Base-by-base conservation (phyloP, 129 eudicot species). In the Rutidosis leptorrhynchoides region DNA sequence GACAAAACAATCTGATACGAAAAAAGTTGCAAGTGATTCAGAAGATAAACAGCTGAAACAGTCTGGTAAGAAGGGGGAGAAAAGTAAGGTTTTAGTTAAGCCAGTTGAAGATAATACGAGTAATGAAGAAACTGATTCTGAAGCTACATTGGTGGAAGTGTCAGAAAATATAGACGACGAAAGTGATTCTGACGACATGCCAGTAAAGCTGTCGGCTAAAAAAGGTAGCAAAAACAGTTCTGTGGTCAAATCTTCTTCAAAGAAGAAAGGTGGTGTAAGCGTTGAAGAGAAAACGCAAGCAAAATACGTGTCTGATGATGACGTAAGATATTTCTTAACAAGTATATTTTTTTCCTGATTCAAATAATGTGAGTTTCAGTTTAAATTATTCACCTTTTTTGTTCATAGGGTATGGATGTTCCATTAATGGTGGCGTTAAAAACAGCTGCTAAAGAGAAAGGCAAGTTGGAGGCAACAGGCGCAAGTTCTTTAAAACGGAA, bases 401-500 rank as follows among this genome's bases (percentile, higher is more conserved):
- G 52, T 80, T 33, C 6, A 79, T 70, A 85, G 96, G 85, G 82
- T 61, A 68, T 62, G 72, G 77, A 58, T 30, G 26, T 82, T 71
- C 67, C 95, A 9, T 76, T 76, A 19, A 79, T 74, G 58, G 62
- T 84, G 10, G 67, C 71, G 9, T 20, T 68, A 69, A 82, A 93
- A 79, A 76, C 80, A 32, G 79, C 78, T 29, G 76, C 88, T n/a
- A 55, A 68, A 80, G 84, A 62, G 57, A 81, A 83, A 73, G 79
- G 62, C 64, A 43, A 49, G 43, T 12, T 45, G 37, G 87, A 77
- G 51, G 80, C 76, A 83, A 62, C 84, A 10, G 67, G 79, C 17
- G 66, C 63, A 26, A 62, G 55, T 10, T 53, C 65, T 71, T 55
- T 84, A 62, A 93, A 93, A 88, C 75, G 95, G 62, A 88, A 93